A percentile compares a stretch with the other conserved stretches of the same genome.
These are phyloP conservation scores for Shiraia sp. DNA, from an alignment of 2,329 filamentous ascomycete species.

Conservation along the genomic window DNA sequence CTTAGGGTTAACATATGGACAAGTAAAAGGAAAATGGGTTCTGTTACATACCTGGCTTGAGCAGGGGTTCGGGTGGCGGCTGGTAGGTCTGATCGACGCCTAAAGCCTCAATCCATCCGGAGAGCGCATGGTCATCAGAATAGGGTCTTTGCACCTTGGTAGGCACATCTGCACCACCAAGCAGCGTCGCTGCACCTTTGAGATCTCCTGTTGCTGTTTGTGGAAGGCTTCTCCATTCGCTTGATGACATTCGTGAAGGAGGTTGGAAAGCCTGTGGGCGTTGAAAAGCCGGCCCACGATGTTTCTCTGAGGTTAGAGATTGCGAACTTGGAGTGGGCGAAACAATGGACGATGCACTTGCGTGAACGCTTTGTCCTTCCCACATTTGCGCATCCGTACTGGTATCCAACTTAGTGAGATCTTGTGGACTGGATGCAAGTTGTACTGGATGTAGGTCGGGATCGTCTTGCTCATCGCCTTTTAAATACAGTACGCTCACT, in stretches of 20 bases:
- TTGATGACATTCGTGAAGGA: slow-evolving; percentile 50
- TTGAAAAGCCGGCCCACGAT: slow-evolving; percentile 49
- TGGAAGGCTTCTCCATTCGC: slow-evolving; percentile 63
- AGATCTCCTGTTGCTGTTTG: slow-evolving; percentile 58
- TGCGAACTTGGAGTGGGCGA: slow-evolving; percentile 55
- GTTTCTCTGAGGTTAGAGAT: slow-evolving; percentile 48
- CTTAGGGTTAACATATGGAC: slow-evolving; percentile 37
- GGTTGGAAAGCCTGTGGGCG: slow-evolving; percentile 50
- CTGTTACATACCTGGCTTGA: slow-evolving; percentile 64
- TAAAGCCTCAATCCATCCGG: slow-evolving; percentile 86
- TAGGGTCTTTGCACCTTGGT: slow-evolving; percentile 61
- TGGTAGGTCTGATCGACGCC: slow-evolving; percentile 87
- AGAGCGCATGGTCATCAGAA: slow-evolving; percentile 67
- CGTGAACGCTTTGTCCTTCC: slow-evolving; percentile 58
- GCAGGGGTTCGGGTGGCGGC: slow-evolving; percentile 71
- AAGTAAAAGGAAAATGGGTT: slow-evolving; percentile 4
- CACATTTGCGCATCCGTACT: slow-evolving; percentile 48
- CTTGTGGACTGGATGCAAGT: slow-evolving; percentile 68
- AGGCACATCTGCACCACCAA: slow-evolving; percentile 52
- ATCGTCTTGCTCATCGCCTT: slow-evolving; percentile 77
- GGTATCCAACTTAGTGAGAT: slow-evolving; percentile 59
- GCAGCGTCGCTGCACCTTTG: slow-evolving; percentile 48
- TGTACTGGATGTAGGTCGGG: slow-evolving; percentile 77
- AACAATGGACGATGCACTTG: slow-evolving; percentile 57
- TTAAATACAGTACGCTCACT: slow-evolving; percentile 76